Percentiles rank a stretch among this genome's conserved stretches.
Conservation (phyloP, 1,284 basidiomycete species). For the Ceratobasidium sp. region DNA sequence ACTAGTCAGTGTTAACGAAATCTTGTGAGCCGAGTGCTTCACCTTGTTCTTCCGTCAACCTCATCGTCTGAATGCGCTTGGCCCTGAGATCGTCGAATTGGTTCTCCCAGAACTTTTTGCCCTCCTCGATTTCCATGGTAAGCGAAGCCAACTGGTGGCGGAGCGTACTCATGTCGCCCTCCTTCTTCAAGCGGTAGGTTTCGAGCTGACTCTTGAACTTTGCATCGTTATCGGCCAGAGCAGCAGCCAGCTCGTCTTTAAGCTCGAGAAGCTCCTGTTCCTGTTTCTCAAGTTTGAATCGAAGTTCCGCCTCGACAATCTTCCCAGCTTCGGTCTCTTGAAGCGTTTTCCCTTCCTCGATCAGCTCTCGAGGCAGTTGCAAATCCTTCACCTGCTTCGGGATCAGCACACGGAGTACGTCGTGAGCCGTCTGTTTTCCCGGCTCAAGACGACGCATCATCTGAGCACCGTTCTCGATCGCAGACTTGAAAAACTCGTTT, state of each 20-base stretch:
- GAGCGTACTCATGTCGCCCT: conserved; percentile 22
- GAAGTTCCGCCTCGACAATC: conserved; percentile 30
- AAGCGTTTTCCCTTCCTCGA: not conserved
- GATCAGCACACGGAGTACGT: conserved; percentile 15
- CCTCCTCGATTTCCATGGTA: conserved; percentile 31
- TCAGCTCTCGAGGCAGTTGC: not conserved
- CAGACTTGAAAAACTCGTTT: conserved; percentile 49
- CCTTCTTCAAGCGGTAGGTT: conserved; percentile 19
- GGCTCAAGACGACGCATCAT: conserved; percentile 25
- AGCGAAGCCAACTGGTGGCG: conserved; percentile 12
- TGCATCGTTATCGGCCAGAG: not conserved
- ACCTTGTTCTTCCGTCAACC: conserved; percentile 41
- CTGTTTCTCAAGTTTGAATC: conserved; percentile 24
- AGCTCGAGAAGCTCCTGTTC: conserved; percentile 25
- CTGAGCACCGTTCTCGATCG: conserved; percentile 25
- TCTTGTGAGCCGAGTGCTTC: not conserved
- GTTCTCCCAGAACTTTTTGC: conserved; percentile 23
- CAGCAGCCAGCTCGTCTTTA: not conserved
- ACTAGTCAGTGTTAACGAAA: not conserved
- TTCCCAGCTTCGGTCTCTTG: conserved; percentile 18
- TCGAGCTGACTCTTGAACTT: conserved; percentile 13
- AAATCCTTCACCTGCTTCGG: not conserved
- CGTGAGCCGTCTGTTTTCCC: conserved; percentile 21
- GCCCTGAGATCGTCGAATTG: conserved; percentile 35
- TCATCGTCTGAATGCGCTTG: conserved; percentile 29